Evolutionary conservation across 108 stramenopile species (phyloP), one percentile per base, ranked within the genome.

Genomic region (Nannochloropsis gaditana): DNA sequence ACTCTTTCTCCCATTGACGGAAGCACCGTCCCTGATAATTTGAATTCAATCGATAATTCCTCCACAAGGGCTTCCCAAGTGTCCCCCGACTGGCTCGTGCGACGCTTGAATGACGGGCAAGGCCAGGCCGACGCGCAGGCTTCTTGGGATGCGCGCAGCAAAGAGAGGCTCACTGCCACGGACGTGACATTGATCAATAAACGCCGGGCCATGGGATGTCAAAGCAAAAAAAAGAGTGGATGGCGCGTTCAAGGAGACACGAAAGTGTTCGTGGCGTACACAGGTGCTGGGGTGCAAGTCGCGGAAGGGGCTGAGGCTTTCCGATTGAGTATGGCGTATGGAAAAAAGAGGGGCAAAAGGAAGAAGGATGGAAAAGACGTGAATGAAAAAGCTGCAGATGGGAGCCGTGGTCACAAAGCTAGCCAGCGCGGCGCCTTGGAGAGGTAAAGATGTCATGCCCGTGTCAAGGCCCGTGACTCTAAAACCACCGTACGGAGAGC

Each of bases 131-230:
- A 73, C 8, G 59, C 59, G 4, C 59, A 73, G 3, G 59, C 59
- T n/a, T 73, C 59, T 15, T 73, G 59, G 59, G 59, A 73, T 6
- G 59, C 59, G n/a, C 59, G 59, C n/a, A 15, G 59, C 59, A 73
- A 15, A 3, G 59, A 73, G n/a, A 73, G n/a, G n/a, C 59, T 73
- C 19, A 73, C 59, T n/a, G 59, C 8, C 3, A 73, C 59, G 6
- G 59, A 73, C 59, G 59, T 73, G 2, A n/a, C 59, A n/a, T 73
- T 73, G 59, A n/a, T 73, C 59, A 73, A 73, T n/a, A 73, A 73
- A n/a, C 59, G 59, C 19, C 59, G 59, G 19, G n/a, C n/a, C 3
- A 15, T 73, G 59, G 59, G 59, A 6, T n/a, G n/a, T 15, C 59
- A 73, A n/a, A n/a, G 19, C 59, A 73, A 73, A 73, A n/a, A 15